phyloP scores from a whole-genome alignment of 176 grass and related monocot species.

The Luzula sylvatica region DNA sequence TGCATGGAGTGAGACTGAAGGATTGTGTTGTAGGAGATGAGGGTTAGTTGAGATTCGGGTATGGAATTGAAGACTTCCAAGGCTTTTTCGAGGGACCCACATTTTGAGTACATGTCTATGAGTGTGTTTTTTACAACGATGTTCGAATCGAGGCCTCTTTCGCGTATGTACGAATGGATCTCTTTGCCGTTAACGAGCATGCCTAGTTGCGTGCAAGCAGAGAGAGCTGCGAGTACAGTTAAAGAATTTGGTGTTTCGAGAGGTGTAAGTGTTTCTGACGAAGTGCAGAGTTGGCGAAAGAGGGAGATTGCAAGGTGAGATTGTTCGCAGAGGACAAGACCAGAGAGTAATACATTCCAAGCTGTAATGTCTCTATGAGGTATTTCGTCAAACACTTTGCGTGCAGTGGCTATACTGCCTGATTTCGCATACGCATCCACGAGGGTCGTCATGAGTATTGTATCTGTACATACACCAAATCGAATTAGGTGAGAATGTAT shows the following conservation, averaged over 20 bases:
- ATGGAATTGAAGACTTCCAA: constrained; percentile 47
- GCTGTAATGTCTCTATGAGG: constrained; percentile 44
- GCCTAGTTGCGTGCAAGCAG: constrained; percentile 61
- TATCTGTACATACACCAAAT: constrained; percentile 36
- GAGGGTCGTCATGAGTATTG: constrained; percentile 51
- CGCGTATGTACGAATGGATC: constrained; percentile 42
- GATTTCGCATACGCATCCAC: constrained; percentile 65
- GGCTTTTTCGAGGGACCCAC: constrained; percentile 41
- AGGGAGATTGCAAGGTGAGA: constrained; percentile 40
- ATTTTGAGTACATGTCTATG: constrained; percentile 90
- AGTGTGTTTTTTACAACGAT: constrained; percentile 48
- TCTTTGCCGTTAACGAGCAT: constrained; percentile 23
- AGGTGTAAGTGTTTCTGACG: constrained; percentile 19
- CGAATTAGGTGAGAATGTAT: constrained; percentile 49
- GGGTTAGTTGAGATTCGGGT: constrained; percentile 24
- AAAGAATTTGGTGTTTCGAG: constrained; percentile 48
- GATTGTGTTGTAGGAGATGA: constrained; percentile 66
- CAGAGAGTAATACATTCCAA: constrained; percentile 67
- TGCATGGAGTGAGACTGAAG: constrained; percentile 60
- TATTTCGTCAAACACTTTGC: constrained; percentile 73
- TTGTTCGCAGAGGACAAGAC: constrained; percentile 42
- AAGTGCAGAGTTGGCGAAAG: constrained; percentile 38
- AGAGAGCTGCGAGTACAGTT: constrained; percentile 47
- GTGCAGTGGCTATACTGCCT: constrained; percentile 22
- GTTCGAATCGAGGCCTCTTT: constrained; percentile 18